phyloP scores from a whole-genome alignment of 306 rosid species.

The Quercus suber region DNA sequence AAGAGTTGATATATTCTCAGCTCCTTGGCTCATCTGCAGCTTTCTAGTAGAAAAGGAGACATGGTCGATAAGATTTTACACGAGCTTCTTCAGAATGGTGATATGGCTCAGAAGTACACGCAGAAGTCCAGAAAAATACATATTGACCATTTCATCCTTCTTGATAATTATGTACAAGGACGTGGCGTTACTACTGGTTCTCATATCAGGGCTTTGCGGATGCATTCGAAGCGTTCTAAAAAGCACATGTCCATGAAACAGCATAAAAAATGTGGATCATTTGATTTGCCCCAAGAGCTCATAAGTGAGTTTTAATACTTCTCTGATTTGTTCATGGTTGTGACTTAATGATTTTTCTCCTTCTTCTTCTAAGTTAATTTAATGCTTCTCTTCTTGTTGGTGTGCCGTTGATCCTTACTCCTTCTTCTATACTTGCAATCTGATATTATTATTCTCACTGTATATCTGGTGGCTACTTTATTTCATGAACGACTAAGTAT shows the following conservation, averaged over 20 bases:
- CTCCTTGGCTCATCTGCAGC: slow-evolving; percentile 37
- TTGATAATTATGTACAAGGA: slow-evolving; percentile 63
- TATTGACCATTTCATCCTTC: slow-evolving; percentile 69
- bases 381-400: slow-evolving; percentile 3
- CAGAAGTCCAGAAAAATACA: slow-evolving; percentile 65
- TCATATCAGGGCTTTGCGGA: slow-evolving; percentile 48
- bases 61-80: slow-evolving; percentile 51
- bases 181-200: slow-evolving; percentile 35
- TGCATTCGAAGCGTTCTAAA: slow-evolving; percentile 75
- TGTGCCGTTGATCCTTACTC: no score
- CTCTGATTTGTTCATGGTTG: slow-evolving; percentile 6
- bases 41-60: slow-evolving; percentile 42
- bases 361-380: slow-evolving; percentile 31
- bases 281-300: slow-evolving; percentile 57
- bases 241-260: slow-evolving; percentile 73
- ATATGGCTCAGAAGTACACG: slow-evolving; percentile 62
- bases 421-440: background rate
- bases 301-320: slow-evolving; percentile 47
- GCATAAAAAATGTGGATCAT: slow-evolving; percentile 58
- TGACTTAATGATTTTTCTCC: background rate
- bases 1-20: background rate
- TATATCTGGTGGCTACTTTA: slow-evolving; percentile 1
- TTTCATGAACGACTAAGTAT: slow-evolving; percentile 12
- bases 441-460: background rate
- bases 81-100: slow-evolving; percentile 64